A percentile compares a stretch with the other conserved stretches of the same genome.
These are phyloP conservation scores for Bipolaris oryzae DNA, from an alignment of 2,329 filamentous ascomycete species.

Conservation along the genomic window DNA sequence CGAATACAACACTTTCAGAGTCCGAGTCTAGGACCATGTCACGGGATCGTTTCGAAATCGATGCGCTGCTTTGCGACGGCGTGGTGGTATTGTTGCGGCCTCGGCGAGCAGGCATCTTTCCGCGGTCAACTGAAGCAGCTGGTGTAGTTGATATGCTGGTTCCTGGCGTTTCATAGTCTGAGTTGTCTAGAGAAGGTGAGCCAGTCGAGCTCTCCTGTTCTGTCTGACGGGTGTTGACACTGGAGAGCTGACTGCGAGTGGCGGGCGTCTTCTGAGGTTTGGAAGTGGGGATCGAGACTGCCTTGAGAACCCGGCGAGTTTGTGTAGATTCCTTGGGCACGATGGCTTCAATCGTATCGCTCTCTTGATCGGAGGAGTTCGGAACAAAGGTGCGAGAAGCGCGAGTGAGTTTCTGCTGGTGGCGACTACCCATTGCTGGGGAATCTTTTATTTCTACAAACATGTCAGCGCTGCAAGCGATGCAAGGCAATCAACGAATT, in stretches of 20 bases:
- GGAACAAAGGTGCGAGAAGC: constrained; percentile 35
- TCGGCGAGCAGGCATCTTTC: constrained; percentile 32
- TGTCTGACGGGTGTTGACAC: constrained; percentile 14
- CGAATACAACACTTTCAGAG: constrained; percentile 40
- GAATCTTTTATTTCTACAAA: constrained; percentile 12
- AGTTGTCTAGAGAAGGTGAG: constrained; percentile 46
- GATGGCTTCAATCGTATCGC: constrained; percentile 22
- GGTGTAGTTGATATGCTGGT: constrained; percentile 66
- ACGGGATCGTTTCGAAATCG: constrained; percentile 35
- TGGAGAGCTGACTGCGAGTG: constrained; percentile 17
- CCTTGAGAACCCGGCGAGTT: constrained; percentile 38
- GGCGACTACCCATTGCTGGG: constrained; percentile 14
- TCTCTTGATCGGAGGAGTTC: constrained; percentile 43
- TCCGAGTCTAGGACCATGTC: constrained; percentile 33
- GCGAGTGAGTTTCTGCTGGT: constrained; percentile 27
- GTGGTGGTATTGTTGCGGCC: constrained; percentile 25
- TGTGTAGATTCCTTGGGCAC: constrained; percentile 10
- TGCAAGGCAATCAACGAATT: not conserved
- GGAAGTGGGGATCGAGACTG: constrained; percentile 40
- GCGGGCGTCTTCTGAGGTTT: constrained; percentile 20
- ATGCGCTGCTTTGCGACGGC: constrained; percentile 20
- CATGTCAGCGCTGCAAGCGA: constrained; percentile 3
- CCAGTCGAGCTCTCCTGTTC: constrained; percentile 35
- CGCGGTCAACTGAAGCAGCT: constrained; percentile 46
- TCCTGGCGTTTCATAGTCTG: constrained; percentile 65